phyloP scores from a whole-genome alignment of 306 rosid species.

The Pachyrhizus erosus region DNA sequence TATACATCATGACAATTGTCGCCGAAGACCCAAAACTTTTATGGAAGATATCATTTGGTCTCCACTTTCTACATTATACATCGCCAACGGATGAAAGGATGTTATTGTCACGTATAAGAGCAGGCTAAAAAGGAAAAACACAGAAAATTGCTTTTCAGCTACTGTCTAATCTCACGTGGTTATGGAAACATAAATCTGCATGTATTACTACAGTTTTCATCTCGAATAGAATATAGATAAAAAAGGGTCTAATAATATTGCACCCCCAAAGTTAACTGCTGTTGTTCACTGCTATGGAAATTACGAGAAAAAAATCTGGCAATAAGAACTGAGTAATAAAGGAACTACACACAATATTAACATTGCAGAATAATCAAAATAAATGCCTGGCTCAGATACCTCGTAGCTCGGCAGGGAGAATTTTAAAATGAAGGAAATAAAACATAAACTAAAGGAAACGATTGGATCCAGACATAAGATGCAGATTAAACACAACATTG shows the following conservation, averaged over 20 bases:
- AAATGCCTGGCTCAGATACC: constrained; percentile 51
- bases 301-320: background rate
- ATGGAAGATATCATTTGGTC: constrained; percentile 27
- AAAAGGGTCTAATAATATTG: background rate
- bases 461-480: background rate
- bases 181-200: constrained; percentile 26
- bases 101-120: constrained; percentile 13
- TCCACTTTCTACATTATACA: constrained; percentile 24
- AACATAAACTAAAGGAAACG: background rate
- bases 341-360: constrained; percentile 17
- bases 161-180: constrained; percentile 1
- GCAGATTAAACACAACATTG: constrained; percentile 9
- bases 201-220: background rate
- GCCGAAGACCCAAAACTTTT: background rate
- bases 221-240: constrained; percentile 24
- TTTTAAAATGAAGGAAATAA: constrained; percentile 53
- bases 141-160: background rate
- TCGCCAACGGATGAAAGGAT: background rate
- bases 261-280: constrained; percentile 11
- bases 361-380: constrained; percentile 22
- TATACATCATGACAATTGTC: background rate
- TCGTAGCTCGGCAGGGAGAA: constrained; percentile 68
- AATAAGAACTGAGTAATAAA: constrained; percentile 1
- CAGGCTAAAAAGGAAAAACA: constrained; percentile 15
- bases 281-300: constrained; percentile 5